Evolutionary conservation across 345 rosid species (phyloP).

Genomic region (Diplotaxis tenuifolia): DNA sequence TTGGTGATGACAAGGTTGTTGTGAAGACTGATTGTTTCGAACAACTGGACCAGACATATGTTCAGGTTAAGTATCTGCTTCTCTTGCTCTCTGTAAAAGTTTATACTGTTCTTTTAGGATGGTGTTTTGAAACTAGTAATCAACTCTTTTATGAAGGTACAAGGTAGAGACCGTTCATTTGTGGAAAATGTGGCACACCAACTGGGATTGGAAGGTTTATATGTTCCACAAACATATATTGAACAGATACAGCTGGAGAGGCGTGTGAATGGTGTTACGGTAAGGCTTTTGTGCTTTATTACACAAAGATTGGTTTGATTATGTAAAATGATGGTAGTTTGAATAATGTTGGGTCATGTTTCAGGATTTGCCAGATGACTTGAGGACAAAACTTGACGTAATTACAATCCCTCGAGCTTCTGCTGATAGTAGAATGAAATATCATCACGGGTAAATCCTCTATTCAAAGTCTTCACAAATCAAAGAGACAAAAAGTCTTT

Average conservation of each 20-base stretch:
- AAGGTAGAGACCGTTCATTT: conserved; percentile 81
- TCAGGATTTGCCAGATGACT: conserved; percentile 93
- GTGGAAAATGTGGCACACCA: conserved; percentile 69
- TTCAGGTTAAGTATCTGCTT: conserved; percentile 66
- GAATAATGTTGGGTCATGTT: conserved; percentile 41
- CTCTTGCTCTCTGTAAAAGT: conserved; percentile 6
- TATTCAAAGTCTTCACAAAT: conserved; percentile 55
- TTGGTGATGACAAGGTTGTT: conserved; percentile 62
- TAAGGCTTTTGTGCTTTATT: conserved; percentile 41
- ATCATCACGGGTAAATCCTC: conserved; percentile 74
- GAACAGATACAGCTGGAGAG: conserved; percentile 96
- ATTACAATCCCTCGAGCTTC: conserved; percentile 75
- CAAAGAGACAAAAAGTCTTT: conserved; percentile 67
- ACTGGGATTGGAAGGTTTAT: conserved; percentile 85
- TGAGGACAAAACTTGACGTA: conserved; percentile 83
- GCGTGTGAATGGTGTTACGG: conserved; percentile 94
- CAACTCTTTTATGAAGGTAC: conserved; percentile 56
- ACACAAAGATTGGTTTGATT: conserved; percentile 8
- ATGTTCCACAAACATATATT: conserved; percentile 87
- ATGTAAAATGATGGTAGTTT: conserved; percentile 44
- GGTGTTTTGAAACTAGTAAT: not conserved
- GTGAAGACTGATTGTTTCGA: conserved; percentile 95
- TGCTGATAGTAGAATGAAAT: conserved; percentile 80
- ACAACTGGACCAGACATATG: conserved; percentile 77
- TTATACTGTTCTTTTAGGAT: not conserved